Evolutionary conservation across 495 filamentous ascomycete species (phyloP), one percentile per base, ranked within the genome.

Genomic region (Friedmanniomyces simplex): DNA sequence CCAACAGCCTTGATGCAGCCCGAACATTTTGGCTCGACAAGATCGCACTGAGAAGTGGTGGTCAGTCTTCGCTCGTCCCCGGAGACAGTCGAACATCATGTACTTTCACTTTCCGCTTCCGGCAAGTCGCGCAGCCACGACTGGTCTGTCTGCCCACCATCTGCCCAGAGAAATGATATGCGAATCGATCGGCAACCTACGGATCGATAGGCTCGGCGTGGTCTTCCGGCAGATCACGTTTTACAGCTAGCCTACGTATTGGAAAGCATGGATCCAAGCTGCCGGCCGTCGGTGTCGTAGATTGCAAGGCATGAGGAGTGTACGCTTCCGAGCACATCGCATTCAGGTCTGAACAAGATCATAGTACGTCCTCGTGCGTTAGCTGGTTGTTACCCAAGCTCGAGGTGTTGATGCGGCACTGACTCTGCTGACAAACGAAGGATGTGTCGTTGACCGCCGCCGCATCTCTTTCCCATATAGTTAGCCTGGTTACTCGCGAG

Each of bases 91-190:
- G 50, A 34, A 3, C 10, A 37, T 22, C 32, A 2, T 41, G 2
- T 25, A 56, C 54, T 25, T 56, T 56, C 10, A 56, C 45, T 24
- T 56, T 56, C 16, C 54, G 54, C 45, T 37, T 56, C 13, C 43
- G 20, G 45, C 54, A 56, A 21, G 43, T 34, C 5, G 54, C 14
- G 26, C 54, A 56, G 2, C 54, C 41, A 16, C 54, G 41, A 34
- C 54, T 56, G 3, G 54, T 56, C 25, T 48, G 22, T 24, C 54
- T 47, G 41, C 43, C 43, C 1, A 50, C 49, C 49, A 52, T 52
- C 39, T 6, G 3, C 4, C 39, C 18, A 5, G 39, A 43, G 39
- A 37, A 16, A 43, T 43, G 39, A 16, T 32, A n/a, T 32, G 3
- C 28, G 4, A 32, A 32, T 32, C 10, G 28, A 32, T 32, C 28